A percentile compares a stretch with the other conserved stretches of the same genome.
Conservation (phyloP, 192 early-diverging fungal genomes). For the Podila verticillata region DNA sequence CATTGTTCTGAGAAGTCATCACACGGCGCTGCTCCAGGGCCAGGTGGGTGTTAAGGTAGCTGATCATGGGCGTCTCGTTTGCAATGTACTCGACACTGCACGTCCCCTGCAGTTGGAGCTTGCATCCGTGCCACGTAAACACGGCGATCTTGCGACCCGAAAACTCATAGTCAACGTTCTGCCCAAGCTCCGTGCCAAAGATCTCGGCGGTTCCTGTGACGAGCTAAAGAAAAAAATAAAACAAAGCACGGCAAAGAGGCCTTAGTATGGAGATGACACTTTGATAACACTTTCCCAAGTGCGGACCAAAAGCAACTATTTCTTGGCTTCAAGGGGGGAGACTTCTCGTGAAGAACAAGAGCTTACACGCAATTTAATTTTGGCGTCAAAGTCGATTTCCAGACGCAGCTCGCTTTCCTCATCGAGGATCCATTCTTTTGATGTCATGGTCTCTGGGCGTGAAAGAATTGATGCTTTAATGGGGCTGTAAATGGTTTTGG, state of each 20-base stretch:
- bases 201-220: conserved; percentile 86
- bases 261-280: too few species aligned
- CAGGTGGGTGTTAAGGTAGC: conserved; percentile 88
- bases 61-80: conserved; percentile 95
- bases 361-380: conserved; percentile 78
- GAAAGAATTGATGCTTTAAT: not conserved
- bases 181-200: conserved; percentile 94
- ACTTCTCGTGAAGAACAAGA: too few species aligned
- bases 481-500: not conserved
- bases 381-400: conserved; percentile 80
- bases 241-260: not conserved
- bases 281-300: too few species aligned
- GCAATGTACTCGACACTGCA: conserved; percentile 88
- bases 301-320: too few species aligned
- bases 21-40: conserved; percentile 83
- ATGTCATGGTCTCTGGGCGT: not conserved
- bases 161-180: conserved; percentile 83
- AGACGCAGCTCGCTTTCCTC: conserved; percentile 92
- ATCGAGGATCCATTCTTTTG: conserved; percentile 72
- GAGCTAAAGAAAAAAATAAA: conserved; percentile 51
- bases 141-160: conserved; percentile 87
- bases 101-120: conserved; percentile 64
- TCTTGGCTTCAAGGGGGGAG: too few species aligned
- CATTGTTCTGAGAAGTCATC: conserved; percentile 53
- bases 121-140: conserved; percentile 94